Percentiles rank a stretch among this genome's conserved stretches.
Conservation (phyloP, 2,329 filamentous ascomycete genomes). For the Penicillium glabrum region DNA sequence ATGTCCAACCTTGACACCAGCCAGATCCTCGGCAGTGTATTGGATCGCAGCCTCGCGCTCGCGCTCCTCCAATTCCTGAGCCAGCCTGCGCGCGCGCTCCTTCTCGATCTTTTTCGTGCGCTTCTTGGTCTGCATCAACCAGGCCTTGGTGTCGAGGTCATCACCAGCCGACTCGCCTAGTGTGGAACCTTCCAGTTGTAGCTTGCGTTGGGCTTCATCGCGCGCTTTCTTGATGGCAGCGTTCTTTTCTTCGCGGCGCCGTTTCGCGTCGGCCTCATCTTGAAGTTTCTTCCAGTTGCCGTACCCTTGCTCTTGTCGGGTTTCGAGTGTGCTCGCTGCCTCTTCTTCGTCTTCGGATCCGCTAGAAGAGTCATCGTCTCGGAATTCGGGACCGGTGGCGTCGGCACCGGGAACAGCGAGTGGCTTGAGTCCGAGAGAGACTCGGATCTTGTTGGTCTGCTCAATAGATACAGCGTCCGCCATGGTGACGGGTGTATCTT, state of each 20-base stretch:
- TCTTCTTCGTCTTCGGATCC: slow-evolving; percentile 61
- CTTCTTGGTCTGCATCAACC: slow-evolving; percentile 89
- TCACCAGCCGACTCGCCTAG: slow-evolving; percentile 72
- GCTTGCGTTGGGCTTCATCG: slow-evolving; percentile 75
- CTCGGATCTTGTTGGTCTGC: slow-evolving; percentile 89
- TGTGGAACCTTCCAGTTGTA: slow-evolving; percentile 76
- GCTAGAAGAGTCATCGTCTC: slow-evolving; percentile 43
- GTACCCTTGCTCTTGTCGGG: slow-evolving; percentile 47
- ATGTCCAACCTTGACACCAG: slow-evolving; percentile 89
- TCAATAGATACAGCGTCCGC: slow-evolving; percentile 71
- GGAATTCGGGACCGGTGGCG: slow-evolving; percentile 57
- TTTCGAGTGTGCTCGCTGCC: slow-evolving; percentile 78
- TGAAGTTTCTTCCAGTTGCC: slow-evolving; percentile 58
- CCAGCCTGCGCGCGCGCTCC: slow-evolving; percentile 66
- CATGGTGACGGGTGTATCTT: slow-evolving; percentile 34
- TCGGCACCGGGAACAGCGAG: slow-evolving; percentile 73
- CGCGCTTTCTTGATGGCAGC: slow-evolving; percentile 83
- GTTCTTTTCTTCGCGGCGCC: slow-evolving; percentile 74
- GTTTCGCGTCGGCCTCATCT: slow-evolving; percentile 71
- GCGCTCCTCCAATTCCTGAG: slow-evolving; percentile 76
- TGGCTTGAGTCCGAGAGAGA: slow-evolving; percentile 85
- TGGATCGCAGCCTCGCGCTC: slow-evolving; percentile 69
- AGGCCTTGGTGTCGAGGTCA: slow-evolving; percentile 75
- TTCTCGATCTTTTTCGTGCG: slow-evolving; percentile 84
- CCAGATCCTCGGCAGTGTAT: slow-evolving; percentile 82